Evolutionary conservation across 768 basidiomycete genomes (phyloP).

Genomic region (Lactifluus volemus): DNA sequence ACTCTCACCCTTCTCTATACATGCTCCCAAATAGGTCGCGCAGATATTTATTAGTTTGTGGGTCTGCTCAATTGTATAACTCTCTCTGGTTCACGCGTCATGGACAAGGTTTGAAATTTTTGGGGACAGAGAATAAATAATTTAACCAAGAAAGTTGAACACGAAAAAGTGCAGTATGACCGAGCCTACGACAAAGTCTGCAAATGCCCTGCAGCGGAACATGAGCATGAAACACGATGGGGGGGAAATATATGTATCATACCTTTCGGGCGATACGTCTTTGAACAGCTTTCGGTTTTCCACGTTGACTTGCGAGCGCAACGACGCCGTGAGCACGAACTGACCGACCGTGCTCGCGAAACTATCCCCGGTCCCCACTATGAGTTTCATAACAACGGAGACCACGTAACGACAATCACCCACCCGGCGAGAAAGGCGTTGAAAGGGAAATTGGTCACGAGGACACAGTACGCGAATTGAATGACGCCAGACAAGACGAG

Average conservation of each 20-base stretch:
- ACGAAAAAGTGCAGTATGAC: conserved; percentile 97
- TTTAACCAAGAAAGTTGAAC: conserved; percentile 91
- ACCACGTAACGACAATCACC: conserved; percentile 23
- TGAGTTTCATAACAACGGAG: neutral
- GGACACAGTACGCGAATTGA: conserved; percentile 87
- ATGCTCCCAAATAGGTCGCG: neutral
- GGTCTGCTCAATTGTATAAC: neutral
- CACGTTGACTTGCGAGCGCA: conserved; percentile 89
- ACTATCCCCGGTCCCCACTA: conserved; percentile 32
- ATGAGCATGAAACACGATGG: neutral
- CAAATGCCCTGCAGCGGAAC: conserved; percentile 67
- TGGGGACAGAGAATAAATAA: neutral
- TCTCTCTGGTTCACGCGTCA: neutral
- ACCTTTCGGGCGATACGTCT: conserved; percentile 91
- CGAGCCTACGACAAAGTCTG: conserved; percentile 92
- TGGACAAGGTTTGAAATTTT: neutral
- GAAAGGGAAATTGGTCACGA: conserved; percentile 91
- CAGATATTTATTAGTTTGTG: neutral
- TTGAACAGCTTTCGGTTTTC: conserved; percentile 77
- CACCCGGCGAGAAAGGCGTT: conserved; percentile 97
- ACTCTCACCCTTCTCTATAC: neutral
- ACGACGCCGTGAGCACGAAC: conserved; percentile 88
- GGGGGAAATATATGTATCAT: conserved; percentile 22
- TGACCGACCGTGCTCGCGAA: conserved; percentile 93
- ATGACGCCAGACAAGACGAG: conserved; percentile 82